Evolutionary conservation across 2,329 filamentous ascomycete genomes (phyloP), one percentile per base, ranked within the genome.

Genomic region (Cytospora paraplurivora): DNA sequence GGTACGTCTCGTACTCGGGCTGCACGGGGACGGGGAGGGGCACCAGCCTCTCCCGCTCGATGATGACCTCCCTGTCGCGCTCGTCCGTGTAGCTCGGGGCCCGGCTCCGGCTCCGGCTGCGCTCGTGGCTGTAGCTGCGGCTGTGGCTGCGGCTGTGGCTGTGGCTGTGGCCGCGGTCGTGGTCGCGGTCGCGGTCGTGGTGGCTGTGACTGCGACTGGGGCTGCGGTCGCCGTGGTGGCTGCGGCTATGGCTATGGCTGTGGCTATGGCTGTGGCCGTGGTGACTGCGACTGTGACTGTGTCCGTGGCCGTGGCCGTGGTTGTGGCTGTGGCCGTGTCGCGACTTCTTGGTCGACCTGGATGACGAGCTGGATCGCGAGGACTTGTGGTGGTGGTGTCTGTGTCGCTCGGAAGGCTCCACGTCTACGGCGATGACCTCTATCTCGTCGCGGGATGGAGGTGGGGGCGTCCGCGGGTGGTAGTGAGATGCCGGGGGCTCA

Each of bases 21-120:
- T 76, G 77, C 53, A 76, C 70, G 10, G 75, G 75, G 51, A 76
- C 70, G 11, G 75, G 75, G 8, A 79, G 71, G 41, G 79, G 81
- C 17, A 83, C 74, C 55, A 81, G 68, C 58, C 76, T 76, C 70
- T 85, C 83, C 33, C 82, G 77, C 73, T 85, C 82, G 65, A 85
- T 78, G 69, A 81, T 77, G 56, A 83, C 76, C 70, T 85, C 82
- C 38, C 74, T 74, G 53, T 68, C 63, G 4, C 63, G 32, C 59
- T 71, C 69, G 62, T 69, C 69, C 38, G 68, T 65, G 61, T 67
- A 64, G 54, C 37, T 44, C 19, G 37, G 33, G 63, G 54, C 70
- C 66, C 21, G 50, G 61, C 47, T 69, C 67, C 51, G 69, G 67
- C 63, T 62, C 62, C 56, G 70, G 69, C 60, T 71, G 41, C 19